Conservation (phyloP, 257 asterid species). For the Paulownia fortunei region DNA sequence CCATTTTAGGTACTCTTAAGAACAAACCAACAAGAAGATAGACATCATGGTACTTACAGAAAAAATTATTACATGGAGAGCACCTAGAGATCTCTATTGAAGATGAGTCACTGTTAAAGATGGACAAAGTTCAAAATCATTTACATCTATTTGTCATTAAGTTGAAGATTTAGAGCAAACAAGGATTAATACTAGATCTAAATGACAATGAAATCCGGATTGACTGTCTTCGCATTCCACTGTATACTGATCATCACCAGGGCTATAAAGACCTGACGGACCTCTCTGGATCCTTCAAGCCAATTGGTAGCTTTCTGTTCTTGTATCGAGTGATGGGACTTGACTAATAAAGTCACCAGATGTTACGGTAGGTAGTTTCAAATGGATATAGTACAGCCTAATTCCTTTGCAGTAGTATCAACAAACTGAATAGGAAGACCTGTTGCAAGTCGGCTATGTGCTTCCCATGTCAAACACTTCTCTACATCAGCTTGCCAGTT, state of each 20-base stretch:
- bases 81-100: not conserved
- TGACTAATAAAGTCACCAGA: not conserved
- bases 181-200: not conserved
- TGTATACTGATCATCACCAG: not conserved
- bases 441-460: constrained; percentile 62
- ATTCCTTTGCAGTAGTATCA: constrained; percentile 67
- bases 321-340: constrained; percentile 21
- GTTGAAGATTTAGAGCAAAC: not conserved
- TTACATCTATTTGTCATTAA: not conserved
- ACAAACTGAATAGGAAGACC: constrained; percentile 65
- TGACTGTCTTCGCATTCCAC: not conserved
- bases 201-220: not conserved
- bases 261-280: not conserved
- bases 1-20: too few relatives aligned
- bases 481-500: constrained; percentile 68
- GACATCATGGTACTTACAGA: not conserved
- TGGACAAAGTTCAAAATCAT: not conserved
- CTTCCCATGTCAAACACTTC: constrained; percentile 80
- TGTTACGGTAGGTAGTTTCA: constrained; percentile 30
- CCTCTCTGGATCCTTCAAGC: constrained; percentile 27
- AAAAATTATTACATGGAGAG: not conserved
- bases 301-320: constrained; percentile 1
- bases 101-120: not conserved
- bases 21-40: too few relatives aligned
- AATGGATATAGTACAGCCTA: constrained; percentile 61